Base-by-base conservation (phyloP, 1,284 basidiomycete genomes). In the Mycena sp. region DNA sequence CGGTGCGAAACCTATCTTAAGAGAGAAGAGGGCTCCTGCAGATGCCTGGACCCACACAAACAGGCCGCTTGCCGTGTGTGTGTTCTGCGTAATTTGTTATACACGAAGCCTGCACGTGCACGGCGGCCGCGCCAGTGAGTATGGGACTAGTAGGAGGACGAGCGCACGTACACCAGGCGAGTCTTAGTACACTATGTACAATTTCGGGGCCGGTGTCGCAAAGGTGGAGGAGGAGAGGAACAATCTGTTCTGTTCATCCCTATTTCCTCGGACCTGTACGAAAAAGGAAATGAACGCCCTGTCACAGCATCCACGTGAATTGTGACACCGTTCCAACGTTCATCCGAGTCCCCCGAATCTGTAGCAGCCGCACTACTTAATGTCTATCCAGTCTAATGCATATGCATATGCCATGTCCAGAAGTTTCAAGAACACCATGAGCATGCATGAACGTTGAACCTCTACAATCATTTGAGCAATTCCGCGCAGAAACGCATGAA, bases 151-250 rank as follows among this genome's bases (percentile, higher is more conserved):
- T 41, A 37, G n/a, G 14, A 11, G 19, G 2, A 35, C n/a, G 11
- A 14, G 6, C 40, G 30, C 48, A 45, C 54, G 32, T 44, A 63
- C 55, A 25, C 54, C 38, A 61, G 59, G 59, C 37, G 43, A 19
- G 45, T 55, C 30, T n/a, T 23, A 40, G 25, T 30, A 44, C 10
- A 28, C 32, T 63, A 63, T 63, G 19, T 58, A 63, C 61, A 63
- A 44, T 30, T 38, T 53, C 44, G 44, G 38, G 51, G 21, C 37
- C 32, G 28, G 46, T 2, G 21, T 48, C 52, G 41, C 19, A 43
- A 60, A 25, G 16, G 26, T 28, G 50, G 6, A 26, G 30, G 56
- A 62, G 56, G 23, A 10, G 37, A 25, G 17, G 29, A 51, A 62
- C 60, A 62, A 43, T 30, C 28, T 51, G 41, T 41, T 41, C 10